Conservation (phyloP, 169 alveolate species). For the Eimeria acervulina region DNA sequence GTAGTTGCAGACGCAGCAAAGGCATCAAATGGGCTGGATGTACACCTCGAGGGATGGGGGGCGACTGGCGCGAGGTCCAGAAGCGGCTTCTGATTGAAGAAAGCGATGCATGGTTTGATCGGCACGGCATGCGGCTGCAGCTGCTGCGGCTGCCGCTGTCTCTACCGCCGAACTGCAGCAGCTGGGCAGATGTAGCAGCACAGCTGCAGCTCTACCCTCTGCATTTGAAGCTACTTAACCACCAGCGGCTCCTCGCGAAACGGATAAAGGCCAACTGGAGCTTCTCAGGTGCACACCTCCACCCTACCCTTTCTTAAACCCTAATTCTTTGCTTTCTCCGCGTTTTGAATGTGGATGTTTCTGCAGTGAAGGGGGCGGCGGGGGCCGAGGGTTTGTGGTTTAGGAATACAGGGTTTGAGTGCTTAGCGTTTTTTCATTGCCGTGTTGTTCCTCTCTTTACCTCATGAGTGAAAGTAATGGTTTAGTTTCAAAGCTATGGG, state of each 20-base stretch:
- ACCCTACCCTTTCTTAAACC: neutral
- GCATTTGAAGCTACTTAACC: constrained; percentile 39
- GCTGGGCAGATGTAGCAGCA: constrained; percentile 43
- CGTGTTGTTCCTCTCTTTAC: too few relatives aligned
- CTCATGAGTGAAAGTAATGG: neutral
- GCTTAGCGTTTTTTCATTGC: neutral
- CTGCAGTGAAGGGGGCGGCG: neutral
- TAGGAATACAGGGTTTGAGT: neutral
- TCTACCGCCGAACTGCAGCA: constrained; percentile 41
- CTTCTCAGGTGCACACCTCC: neutral
- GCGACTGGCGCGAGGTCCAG: constrained; percentile 37
- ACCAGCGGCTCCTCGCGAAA: constrained; percentile 39
- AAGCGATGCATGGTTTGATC: constrained; percentile 25
- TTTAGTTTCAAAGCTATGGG: neutral
- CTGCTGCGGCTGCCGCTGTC: constrained; percentile 72
- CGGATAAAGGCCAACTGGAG: constrained; percentile 28
- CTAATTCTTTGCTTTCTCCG: neutral
- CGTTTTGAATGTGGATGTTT: too few relatives aligned
- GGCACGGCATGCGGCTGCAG: constrained; percentile 35
- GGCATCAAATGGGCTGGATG: neutral
- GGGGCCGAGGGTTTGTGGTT: neutral
- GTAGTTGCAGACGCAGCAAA: neutral
- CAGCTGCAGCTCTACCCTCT: constrained; percentile 45
- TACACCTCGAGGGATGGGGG: neutral
- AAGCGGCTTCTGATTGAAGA: constrained; percentile 58